phyloP scores from a whole-genome alignment of 2,329 filamentous ascomycete genomes.

The Xylaria hypoxylon region DNA sequence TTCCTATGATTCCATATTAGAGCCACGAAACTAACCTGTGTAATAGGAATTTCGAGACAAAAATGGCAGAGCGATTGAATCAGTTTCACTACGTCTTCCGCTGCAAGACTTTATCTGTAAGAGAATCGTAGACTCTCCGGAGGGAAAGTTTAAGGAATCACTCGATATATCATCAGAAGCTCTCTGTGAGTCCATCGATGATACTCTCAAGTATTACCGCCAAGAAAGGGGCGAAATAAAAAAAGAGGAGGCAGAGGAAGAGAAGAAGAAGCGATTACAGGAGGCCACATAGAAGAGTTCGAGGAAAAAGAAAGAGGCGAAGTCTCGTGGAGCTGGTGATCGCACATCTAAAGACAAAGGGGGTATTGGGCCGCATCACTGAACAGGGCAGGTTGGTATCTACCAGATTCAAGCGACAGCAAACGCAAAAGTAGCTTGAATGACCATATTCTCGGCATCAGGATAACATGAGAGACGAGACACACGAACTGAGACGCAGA shows the following conservation, averaged over 20 bases:
- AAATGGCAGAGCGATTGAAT: neutral
- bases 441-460: neutral
- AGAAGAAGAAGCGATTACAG: neutral
- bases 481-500: neutral
- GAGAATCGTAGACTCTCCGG: neutral
- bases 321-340: neutral
- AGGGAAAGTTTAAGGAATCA: constrained; percentile 1
- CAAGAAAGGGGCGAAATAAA: neutral
- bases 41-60: constrained; percentile 22
- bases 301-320: constrained; percentile 4
- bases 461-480: neutral
- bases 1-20: neutral
- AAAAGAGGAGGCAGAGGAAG: neutral
- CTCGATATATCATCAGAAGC: constrained; percentile 19
- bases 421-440: neutral
- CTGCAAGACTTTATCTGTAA: constrained; percentile 22
- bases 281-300: neutral
- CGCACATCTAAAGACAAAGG: neutral
- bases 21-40: neutral
- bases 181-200: constrained; percentile 1
- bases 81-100: neutral
- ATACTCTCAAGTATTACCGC: constrained; percentile 1
- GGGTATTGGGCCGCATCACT: constrained; percentile 9
- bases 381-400: constrained; percentile 18
- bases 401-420: constrained; percentile 2